Evolutionary conservation across 495 filamentous ascomycete genomes (phyloP), one percentile per base, ranked within the genome.

Genomic region (Aspergillus carlsbadensis): DNA sequence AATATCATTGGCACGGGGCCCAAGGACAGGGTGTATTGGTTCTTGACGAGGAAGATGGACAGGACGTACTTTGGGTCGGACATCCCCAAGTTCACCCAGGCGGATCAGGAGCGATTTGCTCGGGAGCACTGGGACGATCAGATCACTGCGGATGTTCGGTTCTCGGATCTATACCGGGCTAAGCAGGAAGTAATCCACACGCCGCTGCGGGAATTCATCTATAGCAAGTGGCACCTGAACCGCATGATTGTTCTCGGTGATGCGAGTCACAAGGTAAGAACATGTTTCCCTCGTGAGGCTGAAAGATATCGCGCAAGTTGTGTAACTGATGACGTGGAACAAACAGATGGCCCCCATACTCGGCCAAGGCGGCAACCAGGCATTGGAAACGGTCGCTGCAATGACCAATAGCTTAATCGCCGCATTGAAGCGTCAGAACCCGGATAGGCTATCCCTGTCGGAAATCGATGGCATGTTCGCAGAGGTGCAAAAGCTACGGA

Each of bases 251-350:
- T 61, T 6, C 61, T 68, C 21, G 68, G 68, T 11, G 68, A 68
- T 53, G 55, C 65, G 13, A 56, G 54, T 13, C 65, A 70, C 42
- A 70, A 66, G 55, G 65, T 68, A 52, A n/a, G n/a, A n/a, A n/a
- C n/a, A n/a, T n/a, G n/a, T n/a, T n/a, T n/a, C n/a, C n/a, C n/a
- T n/a, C n/a, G n/a, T n/a, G n/a, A n/a, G n/a, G n/a, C n/a, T n/a
- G n/a, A 44, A 13, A 2, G 33, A 13, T 4, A 15, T 35, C 26
- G 15, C 36, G 24, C 8, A 22, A 1, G 44, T 22, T 44, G 15
- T 29, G 26, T 29, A 29, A 29, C 41, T 44, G 17, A 31, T n/a
- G 1, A 29, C 5, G 22, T 5, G 14, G 11, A 10, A 1, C 17
- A 1, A 13, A 11, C 14, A 57, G 55, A 33, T 57, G n/a, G 7